Conservation (phyloP, 1,139 yeast species). For the Geotrichum klebahnii region DNA sequence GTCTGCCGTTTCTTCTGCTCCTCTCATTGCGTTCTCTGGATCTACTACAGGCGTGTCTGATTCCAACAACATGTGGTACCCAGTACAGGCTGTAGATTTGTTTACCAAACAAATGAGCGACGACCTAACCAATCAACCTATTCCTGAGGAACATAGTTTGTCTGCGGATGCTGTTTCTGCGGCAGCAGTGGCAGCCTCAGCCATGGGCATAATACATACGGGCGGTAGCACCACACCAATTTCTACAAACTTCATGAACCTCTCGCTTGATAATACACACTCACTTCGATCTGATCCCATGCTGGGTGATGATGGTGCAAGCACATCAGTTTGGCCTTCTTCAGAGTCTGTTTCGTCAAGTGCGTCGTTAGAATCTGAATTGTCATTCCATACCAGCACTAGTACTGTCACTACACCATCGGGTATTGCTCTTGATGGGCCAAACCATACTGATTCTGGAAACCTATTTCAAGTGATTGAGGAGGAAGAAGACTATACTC, state of each 20-base stretch:
- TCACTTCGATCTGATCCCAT: slow-evolving; percentile 8
- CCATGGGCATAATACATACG: not conserved
- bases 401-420: slow-evolving; percentile 4
- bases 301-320: slow-evolving; percentile 4
- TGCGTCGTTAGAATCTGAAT: not conserved
- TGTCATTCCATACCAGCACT: not conserved
- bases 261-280: slow-evolving; percentile 4
- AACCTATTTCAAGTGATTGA: slow-evolving; percentile 15
- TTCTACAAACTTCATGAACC: slow-evolving; percentile 11
- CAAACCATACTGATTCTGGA: not conserved
- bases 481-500: slow-evolving; percentile 13
- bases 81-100: slow-evolving; percentile 15
- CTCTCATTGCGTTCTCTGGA: not conserved
- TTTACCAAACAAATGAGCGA: slow-evolving; percentile 6
- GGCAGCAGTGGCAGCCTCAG: slow-evolving; percentile 9
- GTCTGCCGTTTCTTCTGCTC: slow-evolving; percentile 1
- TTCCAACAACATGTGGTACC: slow-evolving; percentile 13
- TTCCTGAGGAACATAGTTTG: slow-evolving; percentile 5
- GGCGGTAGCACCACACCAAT: slow-evolving; percentile 8
- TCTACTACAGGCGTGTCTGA: not conserved
- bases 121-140: not conserved
- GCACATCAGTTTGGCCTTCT: slow-evolving; percentile 3
- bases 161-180: slow-evolving; percentile 11
- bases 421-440: not conserved
- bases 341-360: not conserved